Percentiles rank a stretch among this genome's conserved stretches.
Evolutionary conservation across 306 rosid genomes (phyloP).

Genomic region (Sphenostylis stenocarpa): DNA sequence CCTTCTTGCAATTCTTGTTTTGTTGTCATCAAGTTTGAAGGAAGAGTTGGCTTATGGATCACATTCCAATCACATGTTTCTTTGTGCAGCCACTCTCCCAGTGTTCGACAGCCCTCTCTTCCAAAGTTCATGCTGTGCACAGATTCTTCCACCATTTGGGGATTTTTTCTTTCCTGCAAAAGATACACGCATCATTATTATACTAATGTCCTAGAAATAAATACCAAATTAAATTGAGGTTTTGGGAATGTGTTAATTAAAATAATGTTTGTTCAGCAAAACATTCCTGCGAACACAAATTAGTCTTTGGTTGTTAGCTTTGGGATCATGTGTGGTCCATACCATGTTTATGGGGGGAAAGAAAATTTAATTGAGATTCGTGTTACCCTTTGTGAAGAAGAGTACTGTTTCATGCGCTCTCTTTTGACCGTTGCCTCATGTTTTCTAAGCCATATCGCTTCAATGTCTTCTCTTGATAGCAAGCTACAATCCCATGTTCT

Average conservation of each 20-base stretch:
- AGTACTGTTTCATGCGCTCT: slow-evolving; percentile 80
- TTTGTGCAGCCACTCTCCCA: slow-evolving; percentile 48
- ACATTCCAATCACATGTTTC: slow-evolving; percentile 39
- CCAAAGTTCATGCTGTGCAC: slow-evolving; percentile 29
- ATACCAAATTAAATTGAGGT: slow-evolving; percentile 4
- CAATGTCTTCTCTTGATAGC: slow-evolving; percentile 58
- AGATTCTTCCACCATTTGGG: slow-evolving; percentile 46
- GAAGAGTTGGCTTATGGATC: slow-evolving; percentile 23
- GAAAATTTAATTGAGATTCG: not conserved
- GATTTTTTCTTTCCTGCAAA: slow-evolving; percentile 60
- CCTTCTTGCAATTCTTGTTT: slow-evolving; percentile 36
- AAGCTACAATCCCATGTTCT: slow-evolving; percentile 67
- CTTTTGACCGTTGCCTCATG: slow-evolving; percentile 71
- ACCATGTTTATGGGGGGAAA: no score
- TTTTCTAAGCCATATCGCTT: slow-evolving; percentile 54
- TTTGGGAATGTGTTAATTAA: no score
- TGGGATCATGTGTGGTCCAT: no score
- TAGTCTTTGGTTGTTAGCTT: no score
- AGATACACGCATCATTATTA: not conserved
- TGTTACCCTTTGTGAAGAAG: slow-evolving; percentile 74
- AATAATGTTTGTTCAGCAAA: no score
- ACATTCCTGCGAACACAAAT: no score
- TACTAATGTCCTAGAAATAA: not conserved
- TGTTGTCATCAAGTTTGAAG: slow-evolving; percentile 26
- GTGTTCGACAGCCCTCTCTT: slow-evolving; percentile 40